phyloP scores from a whole-genome alignment of 176 grass and related monocot species.

The Carex scoparia region DNA sequence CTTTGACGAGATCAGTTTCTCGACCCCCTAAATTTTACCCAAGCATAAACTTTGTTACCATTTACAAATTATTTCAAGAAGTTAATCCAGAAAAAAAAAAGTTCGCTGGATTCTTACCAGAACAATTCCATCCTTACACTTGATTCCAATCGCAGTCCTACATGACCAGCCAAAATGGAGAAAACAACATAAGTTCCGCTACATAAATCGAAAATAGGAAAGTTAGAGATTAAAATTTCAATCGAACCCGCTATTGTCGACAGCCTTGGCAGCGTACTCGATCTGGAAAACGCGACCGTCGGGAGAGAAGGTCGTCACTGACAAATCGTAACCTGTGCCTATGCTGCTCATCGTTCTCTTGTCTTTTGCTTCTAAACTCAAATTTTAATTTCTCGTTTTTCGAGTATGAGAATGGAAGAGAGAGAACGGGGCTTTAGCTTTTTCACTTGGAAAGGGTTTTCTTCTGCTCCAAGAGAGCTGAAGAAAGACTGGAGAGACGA shows the following conservation, averaged over 20 bases:
- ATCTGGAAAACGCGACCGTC: slow-evolving; percentile 90
- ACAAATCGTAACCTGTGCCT: slow-evolving; percentile 87
- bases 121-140: slow-evolving; percentile 89
- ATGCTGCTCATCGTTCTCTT: slow-evolving; percentile 68
- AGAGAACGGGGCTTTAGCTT: slow-evolving; percentile 19
- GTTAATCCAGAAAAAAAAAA: not conserved
- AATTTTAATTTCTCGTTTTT: not conserved
- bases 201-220: not conserved
- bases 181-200: slow-evolving; percentile 16
- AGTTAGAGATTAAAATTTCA: not conserved
- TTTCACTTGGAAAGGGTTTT: slow-evolving; percentile 22
- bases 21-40: slow-evolving; percentile 51
- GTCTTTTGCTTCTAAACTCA: not conserved
- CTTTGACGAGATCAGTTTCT: slow-evolving; percentile 79
- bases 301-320: slow-evolving; percentile 83
- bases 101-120: slow-evolving; percentile 35
- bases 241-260: slow-evolving; percentile 85
- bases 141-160: slow-evolving; percentile 86
- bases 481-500: not conserved
- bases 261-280: slow-evolving; percentile 80
- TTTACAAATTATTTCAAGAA: not conserved
- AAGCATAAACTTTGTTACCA: not conserved
- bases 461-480: slow-evolving; percentile 32
- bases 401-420: slow-evolving; percentile 20
- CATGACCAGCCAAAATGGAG: not conserved